phyloP scores from a whole-genome alignment of 345 rosid genomes.

The Populus deltoides region DNA sequence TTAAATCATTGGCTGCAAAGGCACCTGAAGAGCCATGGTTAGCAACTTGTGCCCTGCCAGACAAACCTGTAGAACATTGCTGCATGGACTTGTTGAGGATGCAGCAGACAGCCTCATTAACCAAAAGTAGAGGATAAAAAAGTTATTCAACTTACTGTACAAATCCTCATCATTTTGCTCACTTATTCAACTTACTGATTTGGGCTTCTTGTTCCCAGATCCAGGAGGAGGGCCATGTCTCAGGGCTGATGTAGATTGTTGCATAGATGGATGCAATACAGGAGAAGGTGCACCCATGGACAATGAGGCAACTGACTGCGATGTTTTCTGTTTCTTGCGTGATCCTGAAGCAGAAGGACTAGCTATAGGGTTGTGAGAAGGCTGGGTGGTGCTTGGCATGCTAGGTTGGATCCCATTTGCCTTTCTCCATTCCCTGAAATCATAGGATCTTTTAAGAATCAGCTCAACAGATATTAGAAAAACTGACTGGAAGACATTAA shows the following conservation, averaged over 20 bases:
- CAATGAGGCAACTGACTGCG: constrained; percentile 74
- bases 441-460: constrained; percentile 23
- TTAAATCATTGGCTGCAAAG: constrained; percentile 54
- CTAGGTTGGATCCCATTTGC: constrained; percentile 60
- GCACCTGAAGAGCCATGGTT: constrained; percentile 44
- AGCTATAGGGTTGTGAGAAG: constrained; percentile 61
- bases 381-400: constrained; percentile 53
- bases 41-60: constrained; percentile 65
- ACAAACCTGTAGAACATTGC: constrained; percentile 58
- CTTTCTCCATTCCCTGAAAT: constrained; percentile 91
- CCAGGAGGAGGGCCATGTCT: constrained; percentile 74
- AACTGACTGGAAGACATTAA: constrained; percentile 18
- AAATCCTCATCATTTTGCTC: constrained; percentile 4
- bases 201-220: constrained; percentile 70
- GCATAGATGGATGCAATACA: constrained; percentile 65
- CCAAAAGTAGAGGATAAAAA: constrained; percentile 5
- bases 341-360: constrained; percentile 90
- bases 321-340: constrained; percentile 77
- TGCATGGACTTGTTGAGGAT: constrained; percentile 56
- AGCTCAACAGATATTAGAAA: constrained; percentile 18
- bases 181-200: constrained; percentile 58
- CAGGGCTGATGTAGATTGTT: constrained; percentile 76
- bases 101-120: constrained; percentile 33
- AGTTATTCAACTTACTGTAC: not conserved
- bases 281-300: constrained; percentile 77